Base-by-base conservation (phyloP, 2,329 filamentous ascomycete genomes). In the Pseudohalonectria lignicola region DNA sequence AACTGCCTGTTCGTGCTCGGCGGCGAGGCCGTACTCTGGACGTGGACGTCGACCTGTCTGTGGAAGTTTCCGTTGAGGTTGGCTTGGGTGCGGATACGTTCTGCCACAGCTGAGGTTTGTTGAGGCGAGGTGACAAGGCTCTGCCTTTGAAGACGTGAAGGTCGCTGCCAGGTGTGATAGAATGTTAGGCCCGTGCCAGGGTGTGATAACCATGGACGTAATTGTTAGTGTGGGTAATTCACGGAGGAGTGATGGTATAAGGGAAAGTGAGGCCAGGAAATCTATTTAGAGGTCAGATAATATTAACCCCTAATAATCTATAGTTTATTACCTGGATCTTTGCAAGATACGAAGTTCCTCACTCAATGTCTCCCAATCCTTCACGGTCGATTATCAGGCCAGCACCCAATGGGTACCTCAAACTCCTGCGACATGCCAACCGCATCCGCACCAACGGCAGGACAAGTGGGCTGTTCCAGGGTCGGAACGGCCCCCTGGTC, bases 1-100 rank as follows among this genome's bases (percentile, higher is more conserved):
- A 44, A 47, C 32, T 47, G 45, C 32, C 29, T 45, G 35, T 43
- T 37, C 26, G 36, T 45, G 13, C 16, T 44, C 12, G 45, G 45
- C 3, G 15, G 20, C 6, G 25, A 31, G 31, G 28, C 13, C 37
- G 40, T 21, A 32, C 43, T 23, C 19, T 43, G 28, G 34, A 43
- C 17, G 11, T 44, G 20, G 25, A 41, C 5, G 16, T 40, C n/a
- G 41, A 26, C 23, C 23, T 26, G 23, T 26, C 25, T 4, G n/a
- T 39, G 11, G 28, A 34, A 8, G 8, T 31, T n/a, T n/a, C n/a
- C n/a, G n/a, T n/a, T n/a, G n/a, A n/a, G n/a, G n/a, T n/a, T n/a
- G n/a, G n/a, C n/a, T 12, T 26, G 23, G 23, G 12, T 26, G 23
- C 23, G 23, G 23, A 26, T 26, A 26, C 23, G 23, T 26, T 26